Conservation (phyloP, 2,329 filamentous ascomycete genomes). For the Colletotrichum falcatum region DNA sequence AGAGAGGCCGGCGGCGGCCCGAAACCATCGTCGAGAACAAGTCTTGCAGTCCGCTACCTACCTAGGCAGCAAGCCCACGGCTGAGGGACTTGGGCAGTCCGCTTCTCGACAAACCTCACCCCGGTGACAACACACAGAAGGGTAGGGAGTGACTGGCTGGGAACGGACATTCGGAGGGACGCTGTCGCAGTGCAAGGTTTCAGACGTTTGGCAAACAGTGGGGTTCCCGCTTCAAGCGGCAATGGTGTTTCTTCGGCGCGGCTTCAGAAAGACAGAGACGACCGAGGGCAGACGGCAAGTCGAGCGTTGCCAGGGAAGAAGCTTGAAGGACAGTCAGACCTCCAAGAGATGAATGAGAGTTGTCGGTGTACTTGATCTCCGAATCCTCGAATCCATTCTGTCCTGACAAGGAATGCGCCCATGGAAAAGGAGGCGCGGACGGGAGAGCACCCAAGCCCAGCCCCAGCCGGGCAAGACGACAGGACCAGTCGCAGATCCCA, state of each 20-base stretch:
- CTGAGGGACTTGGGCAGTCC: background rate
- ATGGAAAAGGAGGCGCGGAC: background rate
- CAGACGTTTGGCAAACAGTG: conserved; percentile 36
- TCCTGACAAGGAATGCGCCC: background rate
- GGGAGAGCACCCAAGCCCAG: background rate
- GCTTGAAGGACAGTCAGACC: background rate
- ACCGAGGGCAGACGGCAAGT: background rate
- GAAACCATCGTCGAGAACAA: background rate
- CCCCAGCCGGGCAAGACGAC: background rate
- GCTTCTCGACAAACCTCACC: too few species aligned
- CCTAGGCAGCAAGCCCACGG: background rate
- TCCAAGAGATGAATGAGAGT: background rate
- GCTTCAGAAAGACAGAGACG: background rate
- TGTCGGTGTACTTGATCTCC: background rate
- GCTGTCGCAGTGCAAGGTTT: conserved; percentile 35
- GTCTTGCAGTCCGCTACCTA: background rate
- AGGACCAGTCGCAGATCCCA: conserved; percentile 11
- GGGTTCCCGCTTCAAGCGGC: conserved; percentile 23
- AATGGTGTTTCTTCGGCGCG: conserved; percentile 2
- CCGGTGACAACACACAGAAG: background rate
- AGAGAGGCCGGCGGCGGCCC: background rate
- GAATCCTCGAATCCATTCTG: background rate
- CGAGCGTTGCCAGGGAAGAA: background rate
- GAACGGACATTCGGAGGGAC: conserved; percentile 4
- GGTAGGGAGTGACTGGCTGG: background rate